Percentiles rank a stretch among this genome's conserved stretches.
phyloP scores from a whole-genome alignment of 148 eudicot genomes.

The Fagopyrum homotropicum region DNA sequence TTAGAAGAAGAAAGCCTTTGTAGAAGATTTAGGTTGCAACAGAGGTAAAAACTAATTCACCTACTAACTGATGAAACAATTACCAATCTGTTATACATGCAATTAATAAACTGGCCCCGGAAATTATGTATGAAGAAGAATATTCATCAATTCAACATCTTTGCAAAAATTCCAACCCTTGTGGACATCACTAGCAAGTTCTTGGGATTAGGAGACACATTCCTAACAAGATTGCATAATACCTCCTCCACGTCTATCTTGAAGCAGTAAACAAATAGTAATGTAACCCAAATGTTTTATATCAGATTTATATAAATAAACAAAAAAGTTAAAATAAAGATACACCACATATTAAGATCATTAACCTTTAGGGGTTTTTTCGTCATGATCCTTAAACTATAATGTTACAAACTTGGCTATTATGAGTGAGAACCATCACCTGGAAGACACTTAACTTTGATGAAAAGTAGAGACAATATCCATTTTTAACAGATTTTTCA shows the following conservation, averaged over 20 bases:
- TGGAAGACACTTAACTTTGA: slow-evolving; percentile 1
- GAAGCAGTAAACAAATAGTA: slow-evolving; percentile 20
- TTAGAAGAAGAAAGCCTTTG: not conserved
- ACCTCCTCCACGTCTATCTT: slow-evolving; percentile 72
- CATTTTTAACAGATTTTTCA: not conserved
- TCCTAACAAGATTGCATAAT: slow-evolving; percentile 65
- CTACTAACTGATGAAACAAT: not conserved
- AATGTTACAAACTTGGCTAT: not conserved
- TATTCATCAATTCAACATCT: slow-evolving; percentile 78
- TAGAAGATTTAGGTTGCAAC: not conserved
- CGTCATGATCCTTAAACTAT: not conserved
- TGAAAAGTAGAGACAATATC: not conserved
- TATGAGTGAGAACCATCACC: not conserved
- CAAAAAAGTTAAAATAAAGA: not conserved
- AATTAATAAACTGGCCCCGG: not conserved
- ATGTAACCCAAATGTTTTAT: slow-evolving; percentile 7
- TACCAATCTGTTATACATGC: not conserved
- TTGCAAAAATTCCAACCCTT: slow-evolving; percentile 62
- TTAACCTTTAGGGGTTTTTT: not conserved
- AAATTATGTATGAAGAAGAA: not conserved
- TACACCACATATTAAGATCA: not conserved
- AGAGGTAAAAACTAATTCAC: not conserved
- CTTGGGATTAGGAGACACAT: slow-evolving; percentile 36
- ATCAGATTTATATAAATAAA: slow-evolving; percentile 2
- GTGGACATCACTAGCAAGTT: slow-evolving; percentile 62